These are phyloP conservation scores for Fonsecaea erecta DNA, from an alignment of 2,329 filamentous ascomycete genomes.

Conservation along the genomic window DNA sequence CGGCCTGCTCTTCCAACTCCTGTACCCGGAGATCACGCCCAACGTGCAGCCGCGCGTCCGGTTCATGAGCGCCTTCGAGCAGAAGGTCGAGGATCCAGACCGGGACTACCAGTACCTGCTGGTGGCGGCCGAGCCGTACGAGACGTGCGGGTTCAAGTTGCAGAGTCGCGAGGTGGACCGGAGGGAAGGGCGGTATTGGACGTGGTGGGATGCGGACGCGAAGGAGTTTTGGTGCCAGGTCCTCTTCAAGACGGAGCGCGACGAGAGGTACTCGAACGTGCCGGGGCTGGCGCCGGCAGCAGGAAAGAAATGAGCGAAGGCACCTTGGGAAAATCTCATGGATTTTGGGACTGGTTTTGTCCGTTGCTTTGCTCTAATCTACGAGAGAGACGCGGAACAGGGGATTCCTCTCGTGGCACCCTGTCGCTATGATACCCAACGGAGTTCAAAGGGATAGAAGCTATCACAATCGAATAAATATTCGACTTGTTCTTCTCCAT, in stretches of 20 bases:
- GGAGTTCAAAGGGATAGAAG: no score
- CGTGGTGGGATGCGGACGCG: slow-evolving; percentile 91
- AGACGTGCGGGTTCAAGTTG: slow-evolving; percentile 95
- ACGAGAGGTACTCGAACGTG: slow-evolving; percentile 79
- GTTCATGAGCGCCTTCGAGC: slow-evolving; percentile 97
- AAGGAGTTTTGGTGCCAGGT: slow-evolving; percentile 99
- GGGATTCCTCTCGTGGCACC: no score
- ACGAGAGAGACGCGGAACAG: no score
- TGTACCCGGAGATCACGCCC: slow-evolving; percentile 85
- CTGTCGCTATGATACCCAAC: no score
- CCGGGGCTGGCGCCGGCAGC: slow-evolving; percentile 62
- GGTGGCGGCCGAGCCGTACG: slow-evolving; percentile 95
- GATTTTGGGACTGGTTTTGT: no score
- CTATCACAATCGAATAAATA: no score
- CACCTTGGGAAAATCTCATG: no score
- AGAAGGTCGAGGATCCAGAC: slow-evolving; percentile 91
- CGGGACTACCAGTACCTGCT: slow-evolving; percentile 93
- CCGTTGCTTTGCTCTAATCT: no score
- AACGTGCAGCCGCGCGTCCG: slow-evolving; percentile 81
- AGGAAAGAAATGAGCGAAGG: slow-evolving; percentile 20
- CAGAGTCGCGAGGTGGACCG: slow-evolving; percentile 92
- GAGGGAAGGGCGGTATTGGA: slow-evolving; percentile 84
- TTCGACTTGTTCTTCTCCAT: no score
- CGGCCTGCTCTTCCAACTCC: slow-evolving; percentile 91
- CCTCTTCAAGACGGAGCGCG: slow-evolving; percentile 97